Evolutionary conservation across 2,329 filamentous ascomycete species (phyloP).

Genomic region (Ceratocystis variospora): DNA sequence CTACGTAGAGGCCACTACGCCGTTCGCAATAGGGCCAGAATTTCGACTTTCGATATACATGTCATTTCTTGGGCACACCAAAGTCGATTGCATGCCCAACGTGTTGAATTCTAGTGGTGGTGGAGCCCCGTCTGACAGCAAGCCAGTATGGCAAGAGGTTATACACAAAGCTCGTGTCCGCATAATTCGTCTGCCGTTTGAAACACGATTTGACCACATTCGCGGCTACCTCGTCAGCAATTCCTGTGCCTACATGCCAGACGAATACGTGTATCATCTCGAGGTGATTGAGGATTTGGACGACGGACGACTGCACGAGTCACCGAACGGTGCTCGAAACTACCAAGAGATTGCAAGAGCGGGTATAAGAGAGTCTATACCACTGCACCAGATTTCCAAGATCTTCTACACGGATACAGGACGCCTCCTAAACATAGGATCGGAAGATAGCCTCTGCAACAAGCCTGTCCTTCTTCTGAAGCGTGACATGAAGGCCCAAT

Average conservation of each 20-base stretch:
- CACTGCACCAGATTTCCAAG: conserved; percentile 55
- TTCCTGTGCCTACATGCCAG: conserved; percentile 13
- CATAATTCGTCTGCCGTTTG: conserved; percentile 51
- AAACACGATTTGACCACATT: conserved; percentile 2
- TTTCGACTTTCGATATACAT: conserved; percentile 88
- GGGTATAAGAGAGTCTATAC: conserved; percentile 41
- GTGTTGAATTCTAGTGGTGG: not conserved
- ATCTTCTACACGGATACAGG: conserved; percentile 90
- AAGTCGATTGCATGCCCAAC: not conserved
- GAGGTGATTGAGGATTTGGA: conserved; percentile 69
- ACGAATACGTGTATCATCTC: conserved; percentile 62
- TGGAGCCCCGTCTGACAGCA: conserved; percentile 27
- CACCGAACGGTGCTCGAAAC: conserved; percentile 25
- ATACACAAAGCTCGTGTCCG: conserved; percentile 84
- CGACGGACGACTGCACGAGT: conserved; percentile 40
- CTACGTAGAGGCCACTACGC: conserved; percentile 49
- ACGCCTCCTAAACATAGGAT: conserved; percentile 67
- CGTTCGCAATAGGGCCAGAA: conserved; percentile 70
- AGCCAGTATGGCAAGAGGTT: conserved; percentile 84
- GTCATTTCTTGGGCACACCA: conserved; percentile 71
- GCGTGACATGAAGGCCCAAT: conserved; percentile 29
- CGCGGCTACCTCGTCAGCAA: not conserved
- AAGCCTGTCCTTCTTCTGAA: conserved; percentile 28
- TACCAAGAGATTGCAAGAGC: conserved; percentile 32
- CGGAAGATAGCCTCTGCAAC: conserved; percentile 28